Percentiles rank a stretch among this genome's conserved stretches.
These are phyloP conservation scores for Friedmanniomyces simplex DNA, from an alignment of 495 filamentous ascomycete species.

Conservation along the genomic window DNA sequence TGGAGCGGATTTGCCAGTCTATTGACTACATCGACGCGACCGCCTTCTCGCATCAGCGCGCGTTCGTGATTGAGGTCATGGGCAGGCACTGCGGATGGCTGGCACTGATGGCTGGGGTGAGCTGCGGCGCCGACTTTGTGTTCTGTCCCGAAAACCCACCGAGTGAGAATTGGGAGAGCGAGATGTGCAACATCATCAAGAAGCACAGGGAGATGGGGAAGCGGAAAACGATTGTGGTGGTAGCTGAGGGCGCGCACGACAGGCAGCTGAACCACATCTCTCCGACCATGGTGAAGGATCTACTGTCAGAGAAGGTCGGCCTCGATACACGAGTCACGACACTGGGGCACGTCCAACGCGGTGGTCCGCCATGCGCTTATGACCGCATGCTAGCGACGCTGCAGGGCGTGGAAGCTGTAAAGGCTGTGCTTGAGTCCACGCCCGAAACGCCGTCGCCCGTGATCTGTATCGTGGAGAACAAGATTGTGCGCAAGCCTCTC, in stretches of 20 bases:
- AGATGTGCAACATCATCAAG: constrained; percentile 75
- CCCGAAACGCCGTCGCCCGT: constrained; percentile 86
- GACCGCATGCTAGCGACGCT: constrained; percentile 88
- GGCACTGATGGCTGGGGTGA: constrained; percentile 91
- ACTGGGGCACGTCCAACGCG: constrained; percentile 90
- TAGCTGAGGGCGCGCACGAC: constrained; percentile 92
- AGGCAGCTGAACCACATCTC: constrained; percentile 74
- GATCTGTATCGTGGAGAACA: constrained; percentile 95
- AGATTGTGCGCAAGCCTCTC: constrained; percentile 80
- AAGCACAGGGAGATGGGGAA: constrained; percentile 91
- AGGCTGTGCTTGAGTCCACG: constrained; percentile 84
- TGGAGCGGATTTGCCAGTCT: constrained; percentile 83
- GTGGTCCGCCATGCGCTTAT: constrained; percentile 83
- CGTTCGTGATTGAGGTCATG: constrained; percentile 99
- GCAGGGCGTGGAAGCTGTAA: constrained; percentile 93
- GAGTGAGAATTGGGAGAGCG: constrained; percentile 71
- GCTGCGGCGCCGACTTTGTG: constrained; percentile 90
- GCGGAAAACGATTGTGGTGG: constrained; percentile 94
- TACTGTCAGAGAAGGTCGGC: constrained; percentile 66
- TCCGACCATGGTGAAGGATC: constrained; percentile 67
- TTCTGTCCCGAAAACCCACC: constrained; percentile 96
- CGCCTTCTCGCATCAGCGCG: constrained; percentile 89
- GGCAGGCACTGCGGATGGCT: constrained; percentile 98
- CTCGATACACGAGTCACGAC: constrained; percentile 93
- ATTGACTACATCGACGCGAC: constrained; percentile 97